These are phyloP conservation scores for Lodderomyces jiufengensis DNA, from an alignment of 1,139 yeast species.

Conservation along the genomic window DNA sequence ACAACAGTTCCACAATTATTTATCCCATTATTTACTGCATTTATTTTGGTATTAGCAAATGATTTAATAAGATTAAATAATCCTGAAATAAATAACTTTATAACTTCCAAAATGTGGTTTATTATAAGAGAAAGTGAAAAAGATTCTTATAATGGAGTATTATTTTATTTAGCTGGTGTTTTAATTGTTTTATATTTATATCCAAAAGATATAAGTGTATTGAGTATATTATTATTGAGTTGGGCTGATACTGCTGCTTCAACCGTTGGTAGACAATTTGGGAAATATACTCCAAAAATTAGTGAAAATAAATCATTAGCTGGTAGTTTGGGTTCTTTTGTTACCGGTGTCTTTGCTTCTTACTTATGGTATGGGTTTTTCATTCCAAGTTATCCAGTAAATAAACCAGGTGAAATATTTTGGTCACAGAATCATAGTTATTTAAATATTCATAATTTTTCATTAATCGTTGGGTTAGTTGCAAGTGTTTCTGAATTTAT, in stretches of 20 bases:
- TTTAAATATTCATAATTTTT: constrained; percentile 48
- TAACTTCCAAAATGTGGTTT: constrained; percentile 68
- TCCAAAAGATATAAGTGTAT: constrained; percentile 76
- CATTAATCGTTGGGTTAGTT: constrained; percentile 68
- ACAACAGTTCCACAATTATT: constrained; percentile 53
- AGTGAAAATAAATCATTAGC: constrained; percentile 77
- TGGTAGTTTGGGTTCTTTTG: constrained; percentile 82
- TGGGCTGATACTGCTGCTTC: constrained; percentile 99
- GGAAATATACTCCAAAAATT: constrained; percentile 78
- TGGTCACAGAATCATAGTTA: constrained; percentile 65
- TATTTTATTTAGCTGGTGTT: constrained; percentile 81
- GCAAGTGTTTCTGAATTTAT: constrained; percentile 87
- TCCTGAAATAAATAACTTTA: constrained; percentile 56
- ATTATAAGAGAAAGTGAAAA: constrained; percentile 82
- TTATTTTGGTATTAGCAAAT: constrained; percentile 53
- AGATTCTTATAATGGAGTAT: constrained; percentile 69
- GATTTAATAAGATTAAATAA: constrained; percentile 68
- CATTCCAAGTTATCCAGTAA: constrained; percentile 55
- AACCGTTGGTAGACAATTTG: constrained; percentile 81
- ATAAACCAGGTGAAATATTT: constrained; percentile 49
- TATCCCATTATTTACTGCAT: constrained; percentile 52
- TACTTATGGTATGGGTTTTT: constrained; percentile 68
- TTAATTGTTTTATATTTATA: constrained; percentile 63
- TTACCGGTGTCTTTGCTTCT: constrained; percentile 65
- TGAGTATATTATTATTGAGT: constrained; percentile 75